These are phyloP conservation scores for Talaromyces sp. DNA, from an alignment of 2,329 filamentous ascomycete species.

Conservation along the genomic window DNA sequence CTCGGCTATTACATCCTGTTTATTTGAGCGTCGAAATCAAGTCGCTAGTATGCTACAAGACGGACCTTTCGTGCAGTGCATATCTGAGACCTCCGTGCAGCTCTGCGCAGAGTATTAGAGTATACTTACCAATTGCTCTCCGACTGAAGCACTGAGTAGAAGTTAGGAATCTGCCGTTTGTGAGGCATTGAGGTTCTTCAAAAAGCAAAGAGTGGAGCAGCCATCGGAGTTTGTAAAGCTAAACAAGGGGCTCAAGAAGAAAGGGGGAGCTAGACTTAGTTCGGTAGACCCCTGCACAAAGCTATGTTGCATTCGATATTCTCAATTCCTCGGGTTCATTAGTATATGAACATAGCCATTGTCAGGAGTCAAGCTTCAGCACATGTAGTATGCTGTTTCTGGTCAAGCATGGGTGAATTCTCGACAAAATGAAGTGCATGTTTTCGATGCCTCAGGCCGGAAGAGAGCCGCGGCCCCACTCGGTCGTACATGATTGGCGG, in stretches of 20 bases:
- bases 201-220: not conserved
- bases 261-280: not conserved
- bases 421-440: not conserved
- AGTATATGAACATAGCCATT: not conserved
- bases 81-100: not conserved
- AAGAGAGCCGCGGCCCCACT: not conserved
- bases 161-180: not conserved
- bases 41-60: not conserved
- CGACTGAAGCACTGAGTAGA: not conserved
- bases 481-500: not conserved
- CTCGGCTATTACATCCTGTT: not conserved
- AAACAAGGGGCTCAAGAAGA: conserved; percentile 1
- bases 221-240: not conserved
- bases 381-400: not conserved
- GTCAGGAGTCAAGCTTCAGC: not conserved
- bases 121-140: not conserved
- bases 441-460: not conserved
- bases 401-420: not conserved
- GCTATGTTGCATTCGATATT: not conserved
- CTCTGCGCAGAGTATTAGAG: not conserved
- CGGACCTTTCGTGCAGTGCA: not conserved
- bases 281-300: not conserved
- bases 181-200: not conserved
- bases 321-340: not conserved
- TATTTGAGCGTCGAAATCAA: not conserved